Conservation (phyloP, 257 asterid species). For the Penstemon barbatus region DNA sequence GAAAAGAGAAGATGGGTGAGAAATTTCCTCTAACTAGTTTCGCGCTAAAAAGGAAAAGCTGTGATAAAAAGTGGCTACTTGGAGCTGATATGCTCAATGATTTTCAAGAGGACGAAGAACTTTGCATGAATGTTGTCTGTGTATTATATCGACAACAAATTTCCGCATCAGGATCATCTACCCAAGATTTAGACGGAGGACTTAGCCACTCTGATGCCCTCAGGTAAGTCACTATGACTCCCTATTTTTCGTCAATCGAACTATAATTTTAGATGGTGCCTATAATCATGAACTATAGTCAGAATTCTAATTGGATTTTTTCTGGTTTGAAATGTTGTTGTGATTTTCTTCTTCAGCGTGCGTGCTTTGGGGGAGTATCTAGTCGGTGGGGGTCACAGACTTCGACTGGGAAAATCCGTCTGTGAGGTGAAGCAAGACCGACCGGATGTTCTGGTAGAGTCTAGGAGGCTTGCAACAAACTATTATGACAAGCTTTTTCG, state of each 20-base stretch:
- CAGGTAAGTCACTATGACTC: slow-evolving; percentile 23
- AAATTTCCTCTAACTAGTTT: background rate
- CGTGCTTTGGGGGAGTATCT: slow-evolving; percentile 39
- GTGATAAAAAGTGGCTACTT: slow-evolving; percentile 5
- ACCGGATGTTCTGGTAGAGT: slow-evolving; percentile 23
- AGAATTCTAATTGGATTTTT: background rate
- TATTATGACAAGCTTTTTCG: slow-evolving; percentile 21
- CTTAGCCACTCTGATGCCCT: slow-evolving; percentile 18
- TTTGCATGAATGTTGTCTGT: slow-evolving; percentile 38
- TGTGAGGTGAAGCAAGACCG: slow-evolving; percentile 28
- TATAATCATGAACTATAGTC: background rate
- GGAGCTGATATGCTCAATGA: slow-evolving; percentile 25
- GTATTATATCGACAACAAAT: slow-evolving; percentile 35
- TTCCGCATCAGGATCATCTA: slow-evolving; percentile 12
- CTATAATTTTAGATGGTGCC: background rate
- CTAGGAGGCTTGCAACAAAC: slow-evolving; percentile 24
- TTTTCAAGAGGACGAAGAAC: slow-evolving; percentile 29
- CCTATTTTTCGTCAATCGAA: background rate
- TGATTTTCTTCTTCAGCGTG: slow-evolving; percentile 30
- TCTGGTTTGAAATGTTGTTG: background rate
- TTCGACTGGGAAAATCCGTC: slow-evolving; percentile 33
- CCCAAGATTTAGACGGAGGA: slow-evolving; percentile 6
- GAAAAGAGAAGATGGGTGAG: background rate
- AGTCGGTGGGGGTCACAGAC: slow-evolving; percentile 30
- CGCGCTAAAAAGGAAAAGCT: background rate